Conservation (phyloP, 1,139 yeast species). For the Petasospora rhodanensis region DNA sequence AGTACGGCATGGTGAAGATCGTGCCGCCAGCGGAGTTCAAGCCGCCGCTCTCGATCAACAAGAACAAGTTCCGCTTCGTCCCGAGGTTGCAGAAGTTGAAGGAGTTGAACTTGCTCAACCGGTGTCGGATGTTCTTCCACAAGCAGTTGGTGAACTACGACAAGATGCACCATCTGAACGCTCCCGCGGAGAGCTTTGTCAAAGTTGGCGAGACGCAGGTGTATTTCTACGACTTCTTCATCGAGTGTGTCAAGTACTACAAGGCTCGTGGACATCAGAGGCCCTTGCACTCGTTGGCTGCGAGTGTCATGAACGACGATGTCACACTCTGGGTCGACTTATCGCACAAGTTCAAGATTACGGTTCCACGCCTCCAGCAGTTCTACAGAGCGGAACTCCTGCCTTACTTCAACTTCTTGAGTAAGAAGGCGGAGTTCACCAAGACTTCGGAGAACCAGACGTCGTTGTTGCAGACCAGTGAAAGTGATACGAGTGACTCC, state of each 20-base stretch:
- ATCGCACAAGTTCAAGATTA: slow-evolving; percentile 19
- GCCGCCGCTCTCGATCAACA: slow-evolving; percentile 50
- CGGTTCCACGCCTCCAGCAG: slow-evolving; percentile 24
- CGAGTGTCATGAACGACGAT: slow-evolving; percentile 15
- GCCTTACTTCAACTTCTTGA: slow-evolving; percentile 23
- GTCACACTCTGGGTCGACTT: slow-evolving; percentile 33
- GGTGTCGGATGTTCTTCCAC: slow-evolving; percentile 58
- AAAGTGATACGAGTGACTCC: no score
- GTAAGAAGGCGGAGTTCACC: background rate
- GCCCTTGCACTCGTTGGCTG: slow-evolving; percentile 1
- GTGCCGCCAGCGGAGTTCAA: slow-evolving; percentile 58
- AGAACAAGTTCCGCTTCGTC: slow-evolving; percentile 49
- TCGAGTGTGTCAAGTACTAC: slow-evolving; percentile 33
- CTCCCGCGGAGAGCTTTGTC: slow-evolving; percentile 15
- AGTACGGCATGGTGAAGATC: slow-evolving; percentile 61
- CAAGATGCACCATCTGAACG: slow-evolving; percentile 37
- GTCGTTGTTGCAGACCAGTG: slow-evolving; percentile 28
- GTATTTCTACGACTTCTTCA: slow-evolving; percentile 52
- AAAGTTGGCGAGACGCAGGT: slow-evolving; percentile 22
- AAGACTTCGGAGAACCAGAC: slow-evolving; percentile 26
- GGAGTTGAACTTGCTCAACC: slow-evolving; percentile 57
- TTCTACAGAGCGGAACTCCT: slow-evolving; percentile 36
- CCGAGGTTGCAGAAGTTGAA: slow-evolving; percentile 61
- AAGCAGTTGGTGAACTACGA: slow-evolving; percentile 56
- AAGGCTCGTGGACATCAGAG: slow-evolving; percentile 1